Base-by-base conservation (phyloP, 345 rosid genomes). In the Aegle marmelos region DNA sequence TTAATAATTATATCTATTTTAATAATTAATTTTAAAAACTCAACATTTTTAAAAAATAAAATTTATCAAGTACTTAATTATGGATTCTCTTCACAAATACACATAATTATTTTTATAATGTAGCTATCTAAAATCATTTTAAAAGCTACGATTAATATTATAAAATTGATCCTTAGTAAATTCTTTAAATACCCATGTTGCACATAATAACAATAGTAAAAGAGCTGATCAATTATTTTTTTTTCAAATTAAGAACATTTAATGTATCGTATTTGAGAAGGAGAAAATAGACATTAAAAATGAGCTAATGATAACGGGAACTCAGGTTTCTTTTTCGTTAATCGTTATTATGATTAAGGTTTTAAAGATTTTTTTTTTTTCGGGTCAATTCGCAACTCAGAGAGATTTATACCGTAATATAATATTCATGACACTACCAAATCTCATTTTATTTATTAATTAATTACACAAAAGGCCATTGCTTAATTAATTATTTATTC, bases 41-140 rank as follows among this genome's bases (percentile, higher is more conserved):
- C 50, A 45, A 45, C 4, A 11, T 5, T 45, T 45, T 45, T 45
- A 3, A 45, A 13, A 13, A 45, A 45, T 45, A 45, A 45, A 11
- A 11, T 13, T 45, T 0, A 11, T 45, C 17, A 45, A 11, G 13
- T 0, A 45, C 0, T 45, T 45, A 45, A 11, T 45, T 45, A 13
- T 13, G 0, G 0, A 45, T 45, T 45, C 1, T 13, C 0, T 1
- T 45, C 0, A 13, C 0, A 13, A n/a, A n/a, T n/a, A n/a, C n/a
- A 0, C 14, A 2, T 13, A 45, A 11, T 45, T 41, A 41, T 41
- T 41, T 41, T 11, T 45, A 13, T 1, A 13, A 3, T 5, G 13
- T 17, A 13, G 0, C 1, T 45, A 45, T 45, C 17, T 45, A 13
- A 45, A 45, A 13, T 45, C 1, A 45, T 45, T 13, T 45, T 13